Evolutionary conservation across 2,329 filamentous ascomycete genomes (phyloP).

Genomic region (Fusarium chuoi): DNA sequence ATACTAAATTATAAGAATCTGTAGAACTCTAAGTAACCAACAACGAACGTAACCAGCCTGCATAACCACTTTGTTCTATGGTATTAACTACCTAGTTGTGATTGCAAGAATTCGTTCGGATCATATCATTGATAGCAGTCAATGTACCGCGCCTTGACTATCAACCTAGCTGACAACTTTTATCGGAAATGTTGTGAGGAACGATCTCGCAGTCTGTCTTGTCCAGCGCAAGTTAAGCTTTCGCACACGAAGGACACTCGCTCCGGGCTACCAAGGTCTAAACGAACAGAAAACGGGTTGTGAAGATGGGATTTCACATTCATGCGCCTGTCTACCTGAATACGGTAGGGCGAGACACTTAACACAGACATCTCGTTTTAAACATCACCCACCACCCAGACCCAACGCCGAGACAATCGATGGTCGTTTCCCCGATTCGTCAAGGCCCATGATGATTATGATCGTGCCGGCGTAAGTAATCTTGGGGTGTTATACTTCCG

Average conservation of each 20-base stretch:
- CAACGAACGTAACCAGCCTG: background rate
- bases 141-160: background rate
- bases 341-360: background rate
- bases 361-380: slow-evolving; percentile 15
- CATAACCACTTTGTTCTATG: background rate
- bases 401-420: slow-evolving; percentile 20
- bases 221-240: too few species aligned
- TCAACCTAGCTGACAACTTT: background rate
- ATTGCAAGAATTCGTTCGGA: background rate
- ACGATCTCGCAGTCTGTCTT: background rate
- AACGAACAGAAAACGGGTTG: background rate
- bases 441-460: background rate
- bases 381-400: slow-evolving; percentile 10
- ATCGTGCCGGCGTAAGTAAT: background rate
- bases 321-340: slow-evolving; percentile 7
- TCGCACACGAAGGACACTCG: background rate
- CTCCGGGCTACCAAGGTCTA: background rate
- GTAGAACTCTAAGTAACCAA: background rate
- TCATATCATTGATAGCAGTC: background rate
- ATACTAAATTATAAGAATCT: background rate
- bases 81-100: background rate
- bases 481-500: background rate
- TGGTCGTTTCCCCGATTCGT: background rate
- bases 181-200: background rate
- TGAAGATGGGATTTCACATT: slow-evolving; percentile 17